Evolutionary conservation across 768 basidiomycete genomes (phyloP), one percentile per base, ranked within the genome.

Genomic region (Leccinum truebloodii): DNA sequence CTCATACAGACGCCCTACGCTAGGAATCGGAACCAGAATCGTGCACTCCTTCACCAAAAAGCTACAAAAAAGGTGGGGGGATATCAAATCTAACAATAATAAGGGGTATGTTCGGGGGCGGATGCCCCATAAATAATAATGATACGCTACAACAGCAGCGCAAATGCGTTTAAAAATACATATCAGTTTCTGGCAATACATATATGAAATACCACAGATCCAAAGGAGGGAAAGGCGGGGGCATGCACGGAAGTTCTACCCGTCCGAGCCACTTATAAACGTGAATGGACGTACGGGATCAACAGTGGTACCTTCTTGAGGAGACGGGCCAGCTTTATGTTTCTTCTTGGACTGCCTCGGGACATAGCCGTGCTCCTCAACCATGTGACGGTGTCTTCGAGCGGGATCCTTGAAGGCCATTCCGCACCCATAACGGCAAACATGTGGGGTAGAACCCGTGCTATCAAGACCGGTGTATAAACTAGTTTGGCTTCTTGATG

Each of bases 321-420:
- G 59, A n/a, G 71, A 64, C 49, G 71, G 64, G 6, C 71, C 69
- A n/a, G 67, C 73, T 65, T 76, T 77, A 35, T 79, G 77, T 63
- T 81, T 82, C 69, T 77, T 81, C 59, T 78, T 71, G 41, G 75
- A 77, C 28, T 78, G 73, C 51, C 76, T 79, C 3, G 84, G 81
- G 20, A 79, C 55, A 60, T 86, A 83, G 22, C 78, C 77, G 63
- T 88, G 86, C 20, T 69, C 73, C 12, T 79, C 75, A 20, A 81
- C 77, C 73, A 84, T 81, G 69, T 88, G 87, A 39, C 84, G 77
- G 63, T 86, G 85, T 49, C 86, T 76, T 55, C 86, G 78, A 4
- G 87, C 86, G 18, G 86, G 86, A 65, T 89, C 87, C 56, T 83
- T 86, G 77, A 87, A 89, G 14, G 73, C 71, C 63, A 79, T 76